Evolutionary conservation across 2,329 filamentous ascomycete genomes (phyloP).

Genomic region (Pseudogymnoascus pannorum): DNA sequence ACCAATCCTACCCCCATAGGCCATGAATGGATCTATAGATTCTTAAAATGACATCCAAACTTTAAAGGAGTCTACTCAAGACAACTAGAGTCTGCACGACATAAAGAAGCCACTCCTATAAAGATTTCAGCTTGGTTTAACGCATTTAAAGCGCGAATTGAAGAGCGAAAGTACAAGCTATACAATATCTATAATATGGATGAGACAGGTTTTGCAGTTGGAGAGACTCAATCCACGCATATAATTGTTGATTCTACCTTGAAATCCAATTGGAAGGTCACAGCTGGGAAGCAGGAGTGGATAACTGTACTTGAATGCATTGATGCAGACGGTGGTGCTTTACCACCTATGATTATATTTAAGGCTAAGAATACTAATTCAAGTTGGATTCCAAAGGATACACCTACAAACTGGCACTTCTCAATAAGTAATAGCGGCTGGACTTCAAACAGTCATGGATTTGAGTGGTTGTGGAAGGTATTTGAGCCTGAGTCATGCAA

Average conservation of each 20-base stretch:
- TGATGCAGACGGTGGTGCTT: no score
- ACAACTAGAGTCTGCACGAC: not conserved
- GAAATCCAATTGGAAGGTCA: not conserved
- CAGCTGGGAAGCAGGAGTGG: no score
- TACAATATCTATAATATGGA: conserved; percentile 6
- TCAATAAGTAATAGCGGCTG: no score
- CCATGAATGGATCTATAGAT: no score
- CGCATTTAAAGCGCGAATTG: not conserved
- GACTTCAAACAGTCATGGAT: no score
- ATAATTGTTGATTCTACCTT: not conserved
- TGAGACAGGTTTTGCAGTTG: conserved; percentile 2
- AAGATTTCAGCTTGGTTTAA: not conserved
- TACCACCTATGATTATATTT: no score
- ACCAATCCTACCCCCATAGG: not conserved
- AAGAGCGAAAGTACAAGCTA: not conserved
- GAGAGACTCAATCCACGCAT: not conserved
- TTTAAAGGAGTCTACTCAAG: not conserved
- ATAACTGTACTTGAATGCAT: no score
- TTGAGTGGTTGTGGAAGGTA: no score
- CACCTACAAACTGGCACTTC: no score
- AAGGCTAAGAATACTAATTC: no score
- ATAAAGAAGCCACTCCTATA: not conserved
- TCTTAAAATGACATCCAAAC: not conserved
- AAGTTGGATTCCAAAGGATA: no score
- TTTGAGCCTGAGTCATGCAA: no score